phyloP scores from a whole-genome alignment of 208 protist genomes.

The Borovskyia barvae region DNA sequence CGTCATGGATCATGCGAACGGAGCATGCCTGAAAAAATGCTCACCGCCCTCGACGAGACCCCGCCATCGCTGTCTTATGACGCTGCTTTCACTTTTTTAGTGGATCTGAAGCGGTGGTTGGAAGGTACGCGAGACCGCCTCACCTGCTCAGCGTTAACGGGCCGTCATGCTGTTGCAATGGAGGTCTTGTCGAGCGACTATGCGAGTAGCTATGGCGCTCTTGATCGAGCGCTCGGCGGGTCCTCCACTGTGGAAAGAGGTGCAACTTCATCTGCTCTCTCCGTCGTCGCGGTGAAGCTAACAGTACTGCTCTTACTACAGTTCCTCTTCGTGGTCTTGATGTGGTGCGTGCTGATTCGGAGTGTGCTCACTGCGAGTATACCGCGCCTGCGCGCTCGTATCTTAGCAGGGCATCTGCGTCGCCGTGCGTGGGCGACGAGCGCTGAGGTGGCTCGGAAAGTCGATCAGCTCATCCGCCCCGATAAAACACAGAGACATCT shows the following conservation, averaged over 20 bases:
- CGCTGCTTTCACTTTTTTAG: neutral
- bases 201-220: neutral
- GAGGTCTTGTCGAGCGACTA: neutral
- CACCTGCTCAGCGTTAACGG: neutral
- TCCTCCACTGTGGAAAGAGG: neutral
- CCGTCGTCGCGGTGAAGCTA: neutral
- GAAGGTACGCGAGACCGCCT: neutral
- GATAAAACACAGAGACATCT: conserved; percentile 4
- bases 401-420: neutral
- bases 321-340: neutral
- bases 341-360: conserved; percentile 2
- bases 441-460: neutral
- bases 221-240: neutral
- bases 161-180: neutral
- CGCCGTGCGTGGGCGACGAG: neutral
- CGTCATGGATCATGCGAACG: too few relatives aligned
- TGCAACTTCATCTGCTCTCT: neutral
- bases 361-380: neutral
- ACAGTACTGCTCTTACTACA: neutral
- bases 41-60: too few relatives aligned
- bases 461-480: neutral
- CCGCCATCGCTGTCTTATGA: conserved; percentile 2
- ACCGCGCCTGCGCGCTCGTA: conserved; percentile 3
- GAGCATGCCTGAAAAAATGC: too few relatives aligned
- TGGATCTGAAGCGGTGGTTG: conserved; percentile 1